Conservation (phyloP, 768 basidiomycete species). For the Lactifluus hygrophoroides region DNA sequence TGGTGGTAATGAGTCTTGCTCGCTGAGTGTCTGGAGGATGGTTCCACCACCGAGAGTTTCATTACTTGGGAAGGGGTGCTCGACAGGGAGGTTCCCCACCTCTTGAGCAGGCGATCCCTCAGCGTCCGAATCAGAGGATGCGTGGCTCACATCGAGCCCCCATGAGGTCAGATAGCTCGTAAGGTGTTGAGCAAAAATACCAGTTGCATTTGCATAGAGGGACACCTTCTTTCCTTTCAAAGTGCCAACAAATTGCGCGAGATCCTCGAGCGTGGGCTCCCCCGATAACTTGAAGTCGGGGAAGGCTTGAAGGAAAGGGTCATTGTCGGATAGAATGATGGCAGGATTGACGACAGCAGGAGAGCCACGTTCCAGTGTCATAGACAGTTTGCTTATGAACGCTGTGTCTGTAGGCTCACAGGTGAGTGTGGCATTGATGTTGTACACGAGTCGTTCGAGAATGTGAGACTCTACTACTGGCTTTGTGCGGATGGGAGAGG, state of each 20-base stretch:
- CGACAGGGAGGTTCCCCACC: slow-evolving; percentile 3
- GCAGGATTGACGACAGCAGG: slow-evolving; percentile 35
- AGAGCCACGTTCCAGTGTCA: slow-evolving; percentile 56
- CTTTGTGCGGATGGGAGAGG: slow-evolving; percentile 25
- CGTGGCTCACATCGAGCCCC: slow-evolving; percentile 90
- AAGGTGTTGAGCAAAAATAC: slow-evolving; percentile 85
- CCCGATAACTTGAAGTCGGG: slow-evolving; percentile 42
- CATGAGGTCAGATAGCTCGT: slow-evolving; percentile 90
- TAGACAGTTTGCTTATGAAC: slow-evolving; percentile 51
- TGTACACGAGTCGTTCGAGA: slow-evolving; percentile 50
- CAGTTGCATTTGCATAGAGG: slow-evolving; percentile 78
- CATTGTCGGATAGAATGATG: slow-evolving; percentile 34
- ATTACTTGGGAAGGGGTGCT: background rate
- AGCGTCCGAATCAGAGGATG: slow-evolving; percentile 48
- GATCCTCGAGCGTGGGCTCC: slow-evolving; percentile 76
- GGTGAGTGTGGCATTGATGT: slow-evolving; percentile 42
- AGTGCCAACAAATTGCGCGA: slow-evolving; percentile 70
- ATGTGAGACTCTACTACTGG: slow-evolving; percentile 44
- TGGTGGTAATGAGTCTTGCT: slow-evolving; percentile 14
- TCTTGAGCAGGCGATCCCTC: slow-evolving; percentile 31
- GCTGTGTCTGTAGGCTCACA: slow-evolving; percentile 37
- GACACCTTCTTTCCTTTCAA: slow-evolving; percentile 77
- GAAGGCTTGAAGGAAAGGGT: slow-evolving; percentile 40
- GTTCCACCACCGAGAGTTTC: slow-evolving; percentile 10
- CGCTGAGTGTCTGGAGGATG: slow-evolving; percentile 16